Percentiles rank a stretch among this genome's conserved stretches.
phyloP scores from a whole-genome alignment of 1,139 yeast species.

The Kodamaea derodonti region DNA sequence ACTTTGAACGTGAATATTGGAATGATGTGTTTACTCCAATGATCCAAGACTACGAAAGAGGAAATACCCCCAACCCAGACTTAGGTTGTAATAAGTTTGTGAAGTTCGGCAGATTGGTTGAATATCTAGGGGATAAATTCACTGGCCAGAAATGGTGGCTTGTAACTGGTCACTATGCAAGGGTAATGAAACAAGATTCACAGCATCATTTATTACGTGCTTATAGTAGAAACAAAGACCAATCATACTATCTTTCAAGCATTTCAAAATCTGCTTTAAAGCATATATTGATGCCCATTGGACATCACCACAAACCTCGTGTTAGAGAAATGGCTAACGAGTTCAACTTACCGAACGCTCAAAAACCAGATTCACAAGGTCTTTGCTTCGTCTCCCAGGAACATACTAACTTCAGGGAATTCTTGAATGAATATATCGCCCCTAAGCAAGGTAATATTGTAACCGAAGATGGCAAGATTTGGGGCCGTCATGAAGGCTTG shows the following conservation, averaged over 20 bases:
- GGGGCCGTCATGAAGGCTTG: slow-evolving; percentile 81
- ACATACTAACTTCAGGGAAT: slow-evolving; percentile 68
- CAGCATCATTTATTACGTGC: slow-evolving; percentile 56
- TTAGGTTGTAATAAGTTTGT: slow-evolving; percentile 80
- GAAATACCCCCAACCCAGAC: slow-evolving; percentile 94
- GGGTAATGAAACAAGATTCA: slow-evolving; percentile 40
- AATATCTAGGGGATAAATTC: slow-evolving; percentile 43
- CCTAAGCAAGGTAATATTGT: slow-evolving; percentile 75
- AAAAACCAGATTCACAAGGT: slow-evolving; percentile 91
- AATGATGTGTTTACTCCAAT: slow-evolving; percentile 86
- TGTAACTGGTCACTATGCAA: slow-evolving; percentile 91
- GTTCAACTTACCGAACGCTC: slow-evolving; percentile 56
- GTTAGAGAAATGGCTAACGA: slow-evolving; percentile 64
- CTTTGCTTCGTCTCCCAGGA: slow-evolving; percentile 84
- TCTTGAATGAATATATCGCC: slow-evolving; percentile 68
- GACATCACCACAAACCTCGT: slow-evolving; percentile 69
- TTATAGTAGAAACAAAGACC: slow-evolving; percentile 66
- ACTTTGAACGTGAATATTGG: slow-evolving; percentile 92
- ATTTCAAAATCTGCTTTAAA: slow-evolving; percentile 46
- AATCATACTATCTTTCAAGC: slow-evolving; percentile 82
- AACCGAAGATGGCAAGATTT: slow-evolving; percentile 66
- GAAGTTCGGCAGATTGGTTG: slow-evolving; percentile 77
- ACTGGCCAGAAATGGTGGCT: slow-evolving; percentile 58
- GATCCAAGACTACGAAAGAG: slow-evolving; percentile 66
- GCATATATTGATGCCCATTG: slow-evolving; percentile 71